A percentile compares a stretch with the other conserved stretches of the same genome.
Conservation (phyloP, 176 grass and related monocot species). For the Olyra latifolia region DNA sequence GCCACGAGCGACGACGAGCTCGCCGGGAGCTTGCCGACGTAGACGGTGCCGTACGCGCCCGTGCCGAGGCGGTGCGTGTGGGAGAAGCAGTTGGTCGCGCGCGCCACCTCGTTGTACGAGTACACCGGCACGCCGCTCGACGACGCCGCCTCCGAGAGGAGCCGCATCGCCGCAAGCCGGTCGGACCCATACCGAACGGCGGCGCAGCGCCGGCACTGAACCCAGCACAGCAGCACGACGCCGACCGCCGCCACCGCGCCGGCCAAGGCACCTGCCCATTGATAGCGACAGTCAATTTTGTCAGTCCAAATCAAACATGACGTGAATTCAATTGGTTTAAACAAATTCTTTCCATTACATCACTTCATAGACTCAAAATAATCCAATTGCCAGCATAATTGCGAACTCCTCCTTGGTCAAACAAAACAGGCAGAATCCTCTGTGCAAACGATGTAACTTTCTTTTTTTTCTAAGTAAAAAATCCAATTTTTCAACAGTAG, state of each 20-base stretch:
- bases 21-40: constrained; percentile 64
- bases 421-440: background rate
- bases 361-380: background rate
- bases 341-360: background rate
- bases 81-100: constrained; percentile 77
- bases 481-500: background rate
- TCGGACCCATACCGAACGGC: constrained; percentile 2
- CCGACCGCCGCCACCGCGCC: constrained; percentile 1
- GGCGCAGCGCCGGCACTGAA: background rate
- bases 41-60: constrained; percentile 87
- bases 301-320: background rate
- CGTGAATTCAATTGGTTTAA: background rate
- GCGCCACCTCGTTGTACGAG: constrained; percentile 66
- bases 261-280: constrained; percentile 36
- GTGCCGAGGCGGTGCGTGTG: constrained; percentile 70
- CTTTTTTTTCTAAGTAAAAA: background rate
- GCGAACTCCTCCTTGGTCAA: constrained; percentile 1
- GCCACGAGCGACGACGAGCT: constrained; percentile 52
- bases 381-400: background rate
- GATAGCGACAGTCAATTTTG: background rate
- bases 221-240: constrained; percentile 34
- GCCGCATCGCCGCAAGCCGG: constrained; percentile 32
- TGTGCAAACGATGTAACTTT: background rate
- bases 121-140: constrained; percentile 65
- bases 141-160: constrained; percentile 56